These are phyloP conservation scores for Tephrocybe sp. DNA, from an alignment of 768 basidiomycete genomes.

Conservation along the genomic window DNA sequence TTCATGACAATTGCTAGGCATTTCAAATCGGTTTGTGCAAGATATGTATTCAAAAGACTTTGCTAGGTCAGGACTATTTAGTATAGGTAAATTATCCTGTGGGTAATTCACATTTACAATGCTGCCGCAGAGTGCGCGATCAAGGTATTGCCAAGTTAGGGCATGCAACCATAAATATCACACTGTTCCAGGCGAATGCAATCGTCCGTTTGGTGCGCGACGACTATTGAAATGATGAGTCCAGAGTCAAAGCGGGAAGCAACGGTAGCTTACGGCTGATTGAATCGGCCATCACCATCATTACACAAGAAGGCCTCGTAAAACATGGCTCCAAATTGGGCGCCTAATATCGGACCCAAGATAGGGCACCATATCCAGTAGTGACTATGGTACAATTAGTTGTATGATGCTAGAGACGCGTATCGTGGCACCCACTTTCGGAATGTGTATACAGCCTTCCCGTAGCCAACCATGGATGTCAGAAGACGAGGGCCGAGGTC, in stretches of 20 bases:
- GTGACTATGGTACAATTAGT: conserved; percentile 37
- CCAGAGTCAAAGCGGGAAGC: background rate
- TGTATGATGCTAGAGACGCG: background rate
- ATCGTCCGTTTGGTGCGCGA: background rate
- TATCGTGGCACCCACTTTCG: conserved; percentile 39
- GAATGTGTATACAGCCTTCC: conserved; percentile 42
- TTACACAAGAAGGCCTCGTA: conserved; percentile 66
- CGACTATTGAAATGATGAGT: background rate
- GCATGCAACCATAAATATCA: too few relatives aligned
- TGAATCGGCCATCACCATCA: conserved; percentile 52
- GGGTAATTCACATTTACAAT: too few relatives aligned
- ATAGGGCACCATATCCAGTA: conserved; percentile 78
- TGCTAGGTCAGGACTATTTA: too few relatives aligned
- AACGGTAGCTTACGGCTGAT: conserved; percentile 40
- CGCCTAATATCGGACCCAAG: conserved; percentile 60
- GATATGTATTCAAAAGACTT: too few relatives aligned
- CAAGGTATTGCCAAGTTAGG: too few relatives aligned
- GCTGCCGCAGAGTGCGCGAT: too few relatives aligned
- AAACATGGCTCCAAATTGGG: conserved; percentile 50
- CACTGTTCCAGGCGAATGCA: background rate
- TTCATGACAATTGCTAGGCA: too few relatives aligned
- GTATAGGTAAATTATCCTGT: too few relatives aligned
- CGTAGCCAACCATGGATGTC: conserved; percentile 74
- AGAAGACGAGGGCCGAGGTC: conserved; percentile 64
- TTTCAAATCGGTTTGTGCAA: too few relatives aligned